A percentile compares a stretch with the other conserved stretches of the same genome.
Evolutionary conservation across 2,329 filamentous ascomycete species (phyloP).

Genomic region (Dryadomyces quercus-mongolicae): DNA sequence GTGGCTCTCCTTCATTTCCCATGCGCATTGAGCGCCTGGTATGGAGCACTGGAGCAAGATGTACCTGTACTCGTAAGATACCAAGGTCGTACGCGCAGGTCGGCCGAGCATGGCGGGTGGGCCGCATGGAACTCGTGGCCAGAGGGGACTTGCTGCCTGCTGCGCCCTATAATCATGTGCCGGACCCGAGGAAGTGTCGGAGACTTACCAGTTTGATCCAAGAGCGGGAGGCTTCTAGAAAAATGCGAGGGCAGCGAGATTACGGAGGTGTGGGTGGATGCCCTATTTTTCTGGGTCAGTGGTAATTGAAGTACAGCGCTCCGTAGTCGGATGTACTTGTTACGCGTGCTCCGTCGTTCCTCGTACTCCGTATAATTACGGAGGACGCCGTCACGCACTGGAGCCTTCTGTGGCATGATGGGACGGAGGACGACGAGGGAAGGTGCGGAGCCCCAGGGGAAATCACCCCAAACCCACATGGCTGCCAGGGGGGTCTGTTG

Average conservation of each 20-base stretch:
- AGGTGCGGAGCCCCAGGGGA: not conserved
- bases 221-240: not conserved
- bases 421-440: not conserved
- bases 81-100: no score
- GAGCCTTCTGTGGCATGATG: not conserved
- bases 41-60: no score
- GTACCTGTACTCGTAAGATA: no score
- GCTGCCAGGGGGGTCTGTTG: not conserved
- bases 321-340: no score
- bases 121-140: no score
- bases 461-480: not conserved
- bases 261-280: not conserved
- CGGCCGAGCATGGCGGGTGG: no score
- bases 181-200: not conserved
- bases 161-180: not conserved
- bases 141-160: no score
- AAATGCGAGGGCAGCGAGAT: not conserved
- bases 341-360: not conserved
- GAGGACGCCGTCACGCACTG: not conserved
- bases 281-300: not conserved
- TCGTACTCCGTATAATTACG: not conserved
- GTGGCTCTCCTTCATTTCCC: no score
- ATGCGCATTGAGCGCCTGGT: no score
- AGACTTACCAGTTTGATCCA: not conserved
- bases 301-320: no score